phyloP scores from a whole-genome alignment of 495 filamentous ascomycete genomes.

The Aspergillus biplanus region DNA sequence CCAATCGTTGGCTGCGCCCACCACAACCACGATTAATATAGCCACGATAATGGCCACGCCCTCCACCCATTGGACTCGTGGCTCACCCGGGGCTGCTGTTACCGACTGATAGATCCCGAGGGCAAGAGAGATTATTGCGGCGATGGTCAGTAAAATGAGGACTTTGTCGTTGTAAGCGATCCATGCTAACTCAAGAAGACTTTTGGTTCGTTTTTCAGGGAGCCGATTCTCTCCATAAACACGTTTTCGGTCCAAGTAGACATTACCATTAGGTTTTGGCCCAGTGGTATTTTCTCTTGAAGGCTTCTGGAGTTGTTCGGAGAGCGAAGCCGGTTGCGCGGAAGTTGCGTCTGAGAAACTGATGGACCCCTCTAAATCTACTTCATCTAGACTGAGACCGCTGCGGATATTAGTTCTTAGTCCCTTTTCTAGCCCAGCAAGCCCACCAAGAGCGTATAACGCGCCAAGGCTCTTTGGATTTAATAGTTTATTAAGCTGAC shows the following conservation, averaged over 20 bases:
- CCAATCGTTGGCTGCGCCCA: constrained; percentile 72
- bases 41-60: constrained; percentile 74
- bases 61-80: constrained; percentile 75
- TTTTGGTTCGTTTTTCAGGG: constrained; percentile 72
- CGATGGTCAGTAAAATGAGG: constrained; percentile 74
- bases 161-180: constrained; percentile 86
- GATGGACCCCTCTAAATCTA: constrained; percentile 61
- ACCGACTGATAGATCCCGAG: constrained; percentile 75
- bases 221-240: constrained; percentile 72
- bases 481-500: constrained; percentile 75
- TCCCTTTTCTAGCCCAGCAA: constrained; percentile 76
- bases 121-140: constrained; percentile 81
- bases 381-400: constrained; percentile 80
- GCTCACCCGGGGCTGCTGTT: constrained; percentile 48
- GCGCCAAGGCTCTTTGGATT: constrained; percentile 82
- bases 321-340: constrained; percentile 32
- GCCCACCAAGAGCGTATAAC: constrained; percentile 77
- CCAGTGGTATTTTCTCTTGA: constrained; percentile 30
- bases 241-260: constrained; percentile 65
- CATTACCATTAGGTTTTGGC: constrained; percentile 35
- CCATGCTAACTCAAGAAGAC: constrained; percentile 75
- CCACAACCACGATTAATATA: constrained; percentile 68
- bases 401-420: constrained; percentile 67
- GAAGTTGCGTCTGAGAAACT: constrained; percentile 68
- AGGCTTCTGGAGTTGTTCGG: constrained; percentile 33